phyloP scores from a whole-genome alignment of 202 grass and related monocot species.

The Alloteropsis angusta region DNA sequence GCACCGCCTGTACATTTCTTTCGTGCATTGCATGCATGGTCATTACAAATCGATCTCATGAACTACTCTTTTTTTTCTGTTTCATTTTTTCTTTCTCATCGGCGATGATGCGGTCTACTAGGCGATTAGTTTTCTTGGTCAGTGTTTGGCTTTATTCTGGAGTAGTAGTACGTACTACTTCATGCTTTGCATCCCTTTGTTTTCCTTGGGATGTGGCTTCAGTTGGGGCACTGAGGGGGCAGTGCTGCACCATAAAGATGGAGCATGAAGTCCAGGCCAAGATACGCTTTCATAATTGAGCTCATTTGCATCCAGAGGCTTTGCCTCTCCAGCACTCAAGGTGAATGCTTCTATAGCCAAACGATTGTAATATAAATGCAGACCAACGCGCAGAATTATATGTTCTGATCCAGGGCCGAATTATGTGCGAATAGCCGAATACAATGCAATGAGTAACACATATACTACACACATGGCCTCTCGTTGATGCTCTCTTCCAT shows the following conservation, averaged over 20 bases:
- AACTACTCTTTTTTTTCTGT: background rate
- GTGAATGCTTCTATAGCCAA: background rate
- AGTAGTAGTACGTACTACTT: background rate
- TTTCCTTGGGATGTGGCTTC: slow-evolving; percentile 33
- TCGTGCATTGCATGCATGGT: background rate
- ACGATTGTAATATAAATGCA: background rate
- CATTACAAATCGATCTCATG: background rate
- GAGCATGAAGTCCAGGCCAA: slow-evolving; percentile 34
- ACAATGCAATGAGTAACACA: background rate
- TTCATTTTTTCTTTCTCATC: background rate
- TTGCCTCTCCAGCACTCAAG: slow-evolving; percentile 21
- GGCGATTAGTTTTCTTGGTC: slow-evolving; percentile 1
- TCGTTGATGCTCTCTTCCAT: slow-evolving; percentile 3
- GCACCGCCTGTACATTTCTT: slow-evolving; percentile 1
- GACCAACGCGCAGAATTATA: slow-evolving; percentile 15
- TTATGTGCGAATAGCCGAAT: background rate
- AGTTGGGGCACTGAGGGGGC: slow-evolving; percentile 23
- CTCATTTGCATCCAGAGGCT: background rate
- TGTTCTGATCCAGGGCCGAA: background rate
- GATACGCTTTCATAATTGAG: slow-evolving; percentile 35
- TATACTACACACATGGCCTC: background rate
- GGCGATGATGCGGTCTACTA: slow-evolving; percentile 12
- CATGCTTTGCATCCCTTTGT: slow-evolving; percentile 3
- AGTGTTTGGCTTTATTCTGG: slow-evolving; percentile 21
- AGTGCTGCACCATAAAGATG: slow-evolving; percentile 25